Evolutionary conservation across 2,329 filamentous ascomycete species (phyloP).

Genomic region (Calonectria henricotiae): DNA sequence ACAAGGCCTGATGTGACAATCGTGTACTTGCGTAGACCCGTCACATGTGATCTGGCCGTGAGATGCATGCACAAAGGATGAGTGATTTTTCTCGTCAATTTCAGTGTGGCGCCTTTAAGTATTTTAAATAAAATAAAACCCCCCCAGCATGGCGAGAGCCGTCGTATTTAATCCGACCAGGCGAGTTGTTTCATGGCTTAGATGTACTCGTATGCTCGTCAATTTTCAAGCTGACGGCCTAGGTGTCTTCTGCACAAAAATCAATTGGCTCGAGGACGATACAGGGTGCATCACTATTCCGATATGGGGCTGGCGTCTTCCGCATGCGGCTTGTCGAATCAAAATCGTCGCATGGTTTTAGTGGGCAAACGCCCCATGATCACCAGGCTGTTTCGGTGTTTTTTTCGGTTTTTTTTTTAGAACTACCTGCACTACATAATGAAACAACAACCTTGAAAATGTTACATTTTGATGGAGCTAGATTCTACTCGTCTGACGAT

Average conservation of each 20-base stretch:
- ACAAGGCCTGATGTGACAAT: neutral
- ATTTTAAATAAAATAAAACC: too few species aligned
- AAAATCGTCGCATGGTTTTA: neutral
- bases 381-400: neutral
- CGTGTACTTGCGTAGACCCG: neutral
- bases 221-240: conserved; percentile 2
- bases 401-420: neutral
- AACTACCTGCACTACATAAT: neutral
- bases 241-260: neutral
- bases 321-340: neutral
- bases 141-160: too few species aligned
- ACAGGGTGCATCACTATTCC: neutral
- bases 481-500: neutral
- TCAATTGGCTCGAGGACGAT: neutral
- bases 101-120: neutral
- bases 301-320: neutral
- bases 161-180: neutral
- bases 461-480: neutral
- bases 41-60: neutral
- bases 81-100: neutral
- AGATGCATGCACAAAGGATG: neutral
- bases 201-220: neutral
- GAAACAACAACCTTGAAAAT: neutral
- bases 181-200: neutral
- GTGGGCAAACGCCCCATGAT: neutral